Conservation (phyloP, 192 early-diverging fungal genomes). For the Backusella psychrophila region DNA sequence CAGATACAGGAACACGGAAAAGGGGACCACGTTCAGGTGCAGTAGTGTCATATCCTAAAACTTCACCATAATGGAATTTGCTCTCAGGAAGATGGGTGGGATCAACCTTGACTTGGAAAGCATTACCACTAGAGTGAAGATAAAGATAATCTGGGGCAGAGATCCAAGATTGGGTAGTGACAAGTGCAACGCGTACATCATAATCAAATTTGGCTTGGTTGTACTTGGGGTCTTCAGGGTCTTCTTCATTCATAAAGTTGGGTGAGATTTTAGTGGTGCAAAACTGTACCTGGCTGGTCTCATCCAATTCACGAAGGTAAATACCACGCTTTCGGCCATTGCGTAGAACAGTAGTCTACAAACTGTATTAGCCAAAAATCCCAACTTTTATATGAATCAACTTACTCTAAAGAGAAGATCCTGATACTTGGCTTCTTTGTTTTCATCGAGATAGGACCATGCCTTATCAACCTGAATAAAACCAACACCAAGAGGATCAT, state of each 20-base stretch:
- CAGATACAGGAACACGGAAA: slow-evolving; percentile 86
- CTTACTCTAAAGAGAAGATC: slow-evolving; percentile 68
- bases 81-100: slow-evolving; percentile 77
- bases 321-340: slow-evolving; percentile 68
- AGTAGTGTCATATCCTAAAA: slow-evolving; percentile 78
- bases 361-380: neutral
- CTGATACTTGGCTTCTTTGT: slow-evolving; percentile 52
- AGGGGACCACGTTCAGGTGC: slow-evolving; percentile 72
- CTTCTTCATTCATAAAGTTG: slow-evolving; percentile 61
- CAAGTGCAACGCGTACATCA: slow-evolving; percentile 75
- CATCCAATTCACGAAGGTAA: slow-evolving; percentile 79
- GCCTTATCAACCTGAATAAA: slow-evolving; percentile 88
- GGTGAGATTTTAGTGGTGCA: slow-evolving; percentile 54
- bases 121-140: slow-evolving; percentile 58
- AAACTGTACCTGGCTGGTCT: slow-evolving; percentile 62
- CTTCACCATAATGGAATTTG: slow-evolving; percentile 70
- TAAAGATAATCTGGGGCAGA: slow-evolving; percentile 70
- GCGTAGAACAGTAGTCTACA: slow-evolving; percentile 25
- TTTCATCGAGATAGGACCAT: slow-evolving; percentile 74
- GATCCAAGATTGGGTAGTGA: slow-evolving; percentile 76
- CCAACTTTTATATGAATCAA: slow-evolving; percentile 11
- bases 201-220: slow-evolving; percentile 67
- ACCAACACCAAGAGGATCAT: slow-evolving; percentile 74
- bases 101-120: slow-evolving; percentile 76
- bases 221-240: slow-evolving; percentile 54